phyloP scores from a whole-genome alignment of 192 early-diverging fungal genomes.

The Backusella luteola region DNA sequence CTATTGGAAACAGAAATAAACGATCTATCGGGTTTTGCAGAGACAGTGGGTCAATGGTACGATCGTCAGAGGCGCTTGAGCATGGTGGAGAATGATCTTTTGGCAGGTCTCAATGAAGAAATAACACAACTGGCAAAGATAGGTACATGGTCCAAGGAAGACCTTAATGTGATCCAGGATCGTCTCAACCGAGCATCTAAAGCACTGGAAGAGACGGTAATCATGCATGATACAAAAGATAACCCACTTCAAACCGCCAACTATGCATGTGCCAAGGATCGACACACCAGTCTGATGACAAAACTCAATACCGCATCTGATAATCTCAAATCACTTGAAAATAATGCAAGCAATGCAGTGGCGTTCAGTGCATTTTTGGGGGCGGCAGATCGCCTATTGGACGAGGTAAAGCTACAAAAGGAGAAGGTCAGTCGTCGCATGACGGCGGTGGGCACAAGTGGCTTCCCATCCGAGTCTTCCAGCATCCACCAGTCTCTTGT shows the following conservation, averaged over 20 bases:
- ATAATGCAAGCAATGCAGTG: conserved; percentile 12
- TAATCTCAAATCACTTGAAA: background rate
- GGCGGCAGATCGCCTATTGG: background rate
- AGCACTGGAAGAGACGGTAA: background rate
- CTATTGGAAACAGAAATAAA: conserved; percentile 13
- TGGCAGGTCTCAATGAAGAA: background rate
- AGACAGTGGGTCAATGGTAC: conserved; percentile 27
- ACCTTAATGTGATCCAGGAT: background rate
- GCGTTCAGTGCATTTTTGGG: conserved; percentile 10
- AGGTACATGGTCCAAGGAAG: background rate
- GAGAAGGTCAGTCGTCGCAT: background rate
- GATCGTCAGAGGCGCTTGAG: conserved; percentile 23
- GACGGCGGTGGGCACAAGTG: background rate
- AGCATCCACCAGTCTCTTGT: background rate
- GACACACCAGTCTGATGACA: background rate
- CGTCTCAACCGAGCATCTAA: background rate
- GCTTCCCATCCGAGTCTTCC: background rate
- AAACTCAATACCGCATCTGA: background rate
- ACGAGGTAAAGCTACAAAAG: background rate
- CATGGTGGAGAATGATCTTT: conserved; percentile 18
- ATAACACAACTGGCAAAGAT: background rate
- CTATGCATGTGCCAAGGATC: conserved; percentile 19
- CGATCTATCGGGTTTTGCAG: conserved; percentile 4
- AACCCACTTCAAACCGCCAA: conserved; percentile 28
- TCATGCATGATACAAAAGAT: background rate